phyloP scores from a whole-genome alignment of 768 basidiomycete species.

The Psilocybe cyanescens region DNA sequence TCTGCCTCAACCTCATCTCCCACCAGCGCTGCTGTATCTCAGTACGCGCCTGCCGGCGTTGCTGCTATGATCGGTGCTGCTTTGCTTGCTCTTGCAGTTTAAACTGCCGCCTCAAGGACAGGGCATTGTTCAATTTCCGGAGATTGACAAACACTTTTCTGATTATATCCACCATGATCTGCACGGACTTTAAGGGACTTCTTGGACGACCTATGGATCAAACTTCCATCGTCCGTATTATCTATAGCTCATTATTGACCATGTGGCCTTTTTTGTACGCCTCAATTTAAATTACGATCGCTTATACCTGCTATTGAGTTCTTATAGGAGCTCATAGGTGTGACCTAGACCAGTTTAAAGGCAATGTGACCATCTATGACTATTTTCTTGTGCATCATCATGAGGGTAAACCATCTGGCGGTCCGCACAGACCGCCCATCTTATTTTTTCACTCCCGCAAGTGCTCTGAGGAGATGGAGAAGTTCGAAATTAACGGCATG shows the following conservation, averaged over 20 bases:
- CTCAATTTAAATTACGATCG: conserved; percentile 17
- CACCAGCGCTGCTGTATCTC: conserved; percentile 19
- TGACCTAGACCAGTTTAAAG: neutral
- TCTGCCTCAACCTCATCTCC: conserved; percentile 2
- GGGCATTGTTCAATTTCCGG: neutral
- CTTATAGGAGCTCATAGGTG: conserved; percentile 2
- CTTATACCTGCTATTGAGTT: conserved; percentile 3
- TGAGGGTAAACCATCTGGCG: neutral
- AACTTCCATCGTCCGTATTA: conserved; percentile 22
- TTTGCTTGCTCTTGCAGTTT: conserved; percentile 18
- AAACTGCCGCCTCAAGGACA: neutral
- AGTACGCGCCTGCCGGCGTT: conserved; percentile 22
- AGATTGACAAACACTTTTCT: neutral
- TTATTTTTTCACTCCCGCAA: neutral
- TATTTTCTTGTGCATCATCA: neutral
- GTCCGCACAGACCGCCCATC: neutral
- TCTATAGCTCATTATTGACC: conserved; percentile 27
- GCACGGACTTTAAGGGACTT: conserved; percentile 21
- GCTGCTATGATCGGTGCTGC: conserved; percentile 28
- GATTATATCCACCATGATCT: neutral
- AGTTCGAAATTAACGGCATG: conserved; percentile 1
- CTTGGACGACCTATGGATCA: conserved; percentile 20
- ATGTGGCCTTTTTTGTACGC: conserved; percentile 21
- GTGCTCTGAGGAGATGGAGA: conserved; percentile 14
- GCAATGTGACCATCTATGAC: neutral